Base-by-base conservation (phyloP, 129 eudicot species). In the Oenanthe sinensis region DNA sequence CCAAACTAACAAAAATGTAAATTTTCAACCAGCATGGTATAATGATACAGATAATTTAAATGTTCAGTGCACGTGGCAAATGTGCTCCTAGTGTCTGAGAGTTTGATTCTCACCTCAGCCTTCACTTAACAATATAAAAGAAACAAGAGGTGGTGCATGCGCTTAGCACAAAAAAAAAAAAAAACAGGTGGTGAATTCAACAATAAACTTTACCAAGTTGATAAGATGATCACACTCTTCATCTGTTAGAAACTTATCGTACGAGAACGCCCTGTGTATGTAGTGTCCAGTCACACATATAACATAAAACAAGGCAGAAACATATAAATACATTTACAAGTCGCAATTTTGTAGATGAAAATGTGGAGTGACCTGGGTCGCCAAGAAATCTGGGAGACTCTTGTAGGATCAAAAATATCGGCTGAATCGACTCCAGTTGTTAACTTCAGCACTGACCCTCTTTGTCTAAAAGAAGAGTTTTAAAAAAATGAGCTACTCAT, bases 161-260 rank as follows among this genome's bases (percentile, higher is more conserved):
- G n/a, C n/a, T n/a, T n/a, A n/a, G n/a, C n/a, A n/a, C n/a, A n/a
- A n/a, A n/a, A n/a, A 28, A 8, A 71, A 71, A 4, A 40, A 33
- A 73, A 39, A 19, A 44, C 12, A 45, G 13, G 46, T 3, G 55
- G 16, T 63, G 74, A 26, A 54, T 54, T 26, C 67, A 58, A 63
- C 9, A 28, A 10, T 50, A 49, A 78, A 77, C 65, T 84, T 72
- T 42, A 88, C 92, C 92, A 86, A 65, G 77, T 84, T 26, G 77
- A 90, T 87, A 50, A 92, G 89, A 90, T 91, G 98, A 87, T 94
- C 97, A 86, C 98, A 94, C 87, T 94, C 98, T 46, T 89, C 86
- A 78, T 88, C 88, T 46, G 67, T 89, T 83, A 94, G 60, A 82
- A 94, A 94, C 2, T 83, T 86, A 28, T 55, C 85, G 79, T 89